Evolutionary conservation across 768 basidiomycete genomes (phyloP).

Genomic region (Lactarius pseudohatsudake): DNA sequence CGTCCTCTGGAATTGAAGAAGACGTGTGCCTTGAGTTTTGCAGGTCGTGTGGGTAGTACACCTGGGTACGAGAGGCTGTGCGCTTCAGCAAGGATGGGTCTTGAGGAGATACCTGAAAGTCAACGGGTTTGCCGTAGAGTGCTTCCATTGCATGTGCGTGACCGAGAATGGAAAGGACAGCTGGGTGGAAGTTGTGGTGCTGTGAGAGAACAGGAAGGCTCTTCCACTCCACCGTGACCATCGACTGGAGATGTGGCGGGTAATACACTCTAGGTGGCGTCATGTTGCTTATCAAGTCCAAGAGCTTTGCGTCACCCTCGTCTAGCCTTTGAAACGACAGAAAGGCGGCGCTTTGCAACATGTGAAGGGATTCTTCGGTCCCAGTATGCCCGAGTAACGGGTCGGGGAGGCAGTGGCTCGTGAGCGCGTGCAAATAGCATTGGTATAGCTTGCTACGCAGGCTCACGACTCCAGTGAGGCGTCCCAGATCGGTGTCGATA

Average conservation of each 20-base stretch:
- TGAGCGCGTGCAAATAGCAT: conserved; percentile 49
- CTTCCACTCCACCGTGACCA: conserved; percentile 10
- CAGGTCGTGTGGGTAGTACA: conserved; percentile 9
- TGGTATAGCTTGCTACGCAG: conserved; percentile 38
- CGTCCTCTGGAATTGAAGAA: not conserved
- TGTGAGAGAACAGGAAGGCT: conserved; percentile 14
- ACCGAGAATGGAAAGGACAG: not conserved
- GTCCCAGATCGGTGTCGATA: conserved; percentile 27
- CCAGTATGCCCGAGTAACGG: no score
- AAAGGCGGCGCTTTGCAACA: conserved; percentile 31
- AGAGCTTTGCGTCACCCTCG: not conserved
- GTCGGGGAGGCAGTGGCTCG: conserved; percentile 41
- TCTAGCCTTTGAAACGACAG: conserved; percentile 43
- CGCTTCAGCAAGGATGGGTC: not conserved
- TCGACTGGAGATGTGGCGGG: not conserved
- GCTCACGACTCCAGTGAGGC: conserved; percentile 33
- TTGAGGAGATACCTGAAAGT: not conserved
- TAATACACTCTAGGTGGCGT: conserved; percentile 7
- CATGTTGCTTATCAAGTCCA: not conserved
- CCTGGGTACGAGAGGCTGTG: conserved; percentile 4
- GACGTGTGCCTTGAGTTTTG: not conserved
- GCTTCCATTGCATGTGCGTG: conserved; percentile 7
- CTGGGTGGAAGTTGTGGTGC: conserved; percentile 6
- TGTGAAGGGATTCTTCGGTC: no score
- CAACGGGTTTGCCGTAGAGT: not conserved